phyloP scores from a whole-genome alignment of 2,329 filamentous ascomycete species.

The Fusarium algeriense region DNA sequence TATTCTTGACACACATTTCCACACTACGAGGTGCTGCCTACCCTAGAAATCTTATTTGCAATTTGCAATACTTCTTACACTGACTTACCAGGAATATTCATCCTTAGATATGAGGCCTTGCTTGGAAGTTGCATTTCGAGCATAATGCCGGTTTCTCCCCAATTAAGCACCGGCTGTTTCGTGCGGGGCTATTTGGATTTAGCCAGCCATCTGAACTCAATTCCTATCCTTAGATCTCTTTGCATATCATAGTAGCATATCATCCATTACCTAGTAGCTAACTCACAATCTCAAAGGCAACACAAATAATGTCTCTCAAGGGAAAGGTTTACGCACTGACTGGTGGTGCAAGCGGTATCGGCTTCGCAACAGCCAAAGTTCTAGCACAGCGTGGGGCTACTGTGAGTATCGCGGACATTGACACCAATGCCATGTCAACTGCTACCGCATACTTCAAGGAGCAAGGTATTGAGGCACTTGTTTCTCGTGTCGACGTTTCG shows the following conservation, averaged over 20 bases:
- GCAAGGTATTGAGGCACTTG: constrained; percentile 48
- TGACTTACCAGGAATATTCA: not conserved
- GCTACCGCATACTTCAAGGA: constrained; percentile 50
- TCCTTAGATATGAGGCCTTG: not conserved
- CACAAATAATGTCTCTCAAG: constrained; percentile 46
- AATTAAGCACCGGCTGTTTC: constrained; percentile 25
- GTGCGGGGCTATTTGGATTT: constrained; percentile 20
- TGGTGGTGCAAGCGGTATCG: constrained; percentile 60
- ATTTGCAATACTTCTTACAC: no score
- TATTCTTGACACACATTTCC: no score
- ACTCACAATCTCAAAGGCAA: not conserved
- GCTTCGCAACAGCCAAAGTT: constrained; percentile 56
- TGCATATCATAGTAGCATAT: not conserved
- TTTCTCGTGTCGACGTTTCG: constrained; percentile 62
- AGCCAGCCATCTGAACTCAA: constrained; percentile 12
- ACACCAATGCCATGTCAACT: constrained; percentile 46
- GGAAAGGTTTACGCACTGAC: constrained; percentile 57
- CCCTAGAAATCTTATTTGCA: no score
- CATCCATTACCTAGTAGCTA: not conserved
- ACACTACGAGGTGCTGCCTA: no score
- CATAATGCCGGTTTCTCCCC: constrained; percentile 4
- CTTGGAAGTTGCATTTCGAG: not conserved
- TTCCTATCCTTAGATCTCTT: not conserved
- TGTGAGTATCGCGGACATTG: constrained; percentile 57
- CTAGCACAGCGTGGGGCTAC: constrained; percentile 53